A percentile compares a stretch with the other conserved stretches of the same genome.
These are phyloP conservation scores for Ogataea ganodermae DNA, from an alignment of 805 yeast genomes.

Conservation along the genomic window DNA sequence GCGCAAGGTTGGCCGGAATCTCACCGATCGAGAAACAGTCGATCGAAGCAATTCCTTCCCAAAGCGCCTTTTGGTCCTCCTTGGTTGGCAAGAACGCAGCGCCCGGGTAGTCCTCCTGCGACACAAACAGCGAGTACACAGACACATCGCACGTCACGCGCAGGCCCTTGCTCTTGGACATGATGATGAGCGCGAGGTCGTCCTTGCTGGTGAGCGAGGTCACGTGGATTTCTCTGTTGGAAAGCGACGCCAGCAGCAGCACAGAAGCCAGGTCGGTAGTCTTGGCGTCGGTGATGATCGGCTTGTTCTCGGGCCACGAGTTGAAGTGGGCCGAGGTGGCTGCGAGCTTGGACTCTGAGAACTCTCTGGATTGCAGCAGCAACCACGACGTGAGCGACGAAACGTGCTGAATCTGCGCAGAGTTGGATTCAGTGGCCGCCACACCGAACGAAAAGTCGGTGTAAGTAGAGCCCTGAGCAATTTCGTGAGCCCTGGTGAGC, in stretches of 20 bases:
- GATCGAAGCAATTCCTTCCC: slow-evolving; percentile 70
- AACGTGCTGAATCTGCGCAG: slow-evolving; percentile 59
- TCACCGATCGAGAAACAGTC: slow-evolving; percentile 89
- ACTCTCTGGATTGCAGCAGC: slow-evolving; percentile 77
- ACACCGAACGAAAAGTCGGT: slow-evolving; percentile 83
- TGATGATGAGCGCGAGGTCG: slow-evolving; percentile 78
- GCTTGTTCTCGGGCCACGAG: slow-evolving; percentile 81
- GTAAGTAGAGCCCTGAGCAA: slow-evolving; percentile 58
- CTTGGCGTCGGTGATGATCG: slow-evolving; percentile 88
- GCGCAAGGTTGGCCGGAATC: slow-evolving; percentile 71
- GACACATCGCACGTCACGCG: slow-evolving; percentile 89
- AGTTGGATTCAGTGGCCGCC: slow-evolving; percentile 77
- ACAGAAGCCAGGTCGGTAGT: slow-evolving; percentile 93
- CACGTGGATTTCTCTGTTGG: slow-evolving; percentile 81
- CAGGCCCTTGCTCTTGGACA: slow-evolving; percentile 82
- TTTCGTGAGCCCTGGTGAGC: slow-evolving; percentile 62
- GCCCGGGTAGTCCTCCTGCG: slow-evolving; percentile 70
- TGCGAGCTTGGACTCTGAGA: slow-evolving; percentile 69
- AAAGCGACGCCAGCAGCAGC: slow-evolving; percentile 83
- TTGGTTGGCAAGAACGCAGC: slow-evolving; percentile 75
- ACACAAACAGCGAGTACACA: slow-evolving; percentile 73
- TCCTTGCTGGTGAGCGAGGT: slow-evolving; percentile 80
- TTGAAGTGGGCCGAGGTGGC: slow-evolving; percentile 77
- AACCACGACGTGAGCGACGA: slow-evolving; percentile 72
- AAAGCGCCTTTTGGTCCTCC: slow-evolving; percentile 78